A percentile compares a stretch with the other conserved stretches of the same genome.
These are phyloP conservation scores for Camellia lanceoleosa DNA, from an alignment of 148 eudicot species.

Conservation along the genomic window DNA sequence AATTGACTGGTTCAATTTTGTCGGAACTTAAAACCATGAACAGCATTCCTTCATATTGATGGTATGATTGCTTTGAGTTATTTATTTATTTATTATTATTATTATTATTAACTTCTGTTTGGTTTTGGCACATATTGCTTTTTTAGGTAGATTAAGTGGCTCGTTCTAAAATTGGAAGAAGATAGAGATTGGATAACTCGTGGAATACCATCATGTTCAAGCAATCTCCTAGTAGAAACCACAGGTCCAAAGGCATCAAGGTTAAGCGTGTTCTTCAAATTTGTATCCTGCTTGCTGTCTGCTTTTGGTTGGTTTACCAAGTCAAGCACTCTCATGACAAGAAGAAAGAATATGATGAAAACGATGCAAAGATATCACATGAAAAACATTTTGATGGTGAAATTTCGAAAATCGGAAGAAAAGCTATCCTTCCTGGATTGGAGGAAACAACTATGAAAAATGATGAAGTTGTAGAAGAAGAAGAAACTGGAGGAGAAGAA, in stretches of 20 bases:
- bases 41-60: no score
- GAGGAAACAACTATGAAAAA: constrained; percentile 26
- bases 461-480: constrained; percentile 33
- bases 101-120: no score
- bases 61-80: no score
- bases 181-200: not conserved
- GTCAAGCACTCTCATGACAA: constrained; percentile 88
- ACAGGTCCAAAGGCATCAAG: constrained; percentile 70
- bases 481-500: constrained; percentile 49
- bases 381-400: constrained; percentile 25
- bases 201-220: constrained; percentile 48
- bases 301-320: constrained; percentile 90
- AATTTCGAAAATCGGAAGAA: constrained; percentile 56
- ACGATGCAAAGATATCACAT: constrained; percentile 30
- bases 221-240: constrained; percentile 66
- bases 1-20: constrained; percentile 2
- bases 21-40: not conserved
- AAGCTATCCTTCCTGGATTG: constrained; percentile 40
- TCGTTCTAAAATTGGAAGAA: no score
- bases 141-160: no score
- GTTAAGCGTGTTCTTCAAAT: constrained; percentile 68
- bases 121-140: no score
- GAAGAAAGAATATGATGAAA: constrained; percentile 59
- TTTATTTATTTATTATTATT: no score
- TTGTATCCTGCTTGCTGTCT: constrained; percentile 75